phyloP scores from a whole-genome alignment of 208 protist genomes.

The Crithidia expoeki region DNA sequence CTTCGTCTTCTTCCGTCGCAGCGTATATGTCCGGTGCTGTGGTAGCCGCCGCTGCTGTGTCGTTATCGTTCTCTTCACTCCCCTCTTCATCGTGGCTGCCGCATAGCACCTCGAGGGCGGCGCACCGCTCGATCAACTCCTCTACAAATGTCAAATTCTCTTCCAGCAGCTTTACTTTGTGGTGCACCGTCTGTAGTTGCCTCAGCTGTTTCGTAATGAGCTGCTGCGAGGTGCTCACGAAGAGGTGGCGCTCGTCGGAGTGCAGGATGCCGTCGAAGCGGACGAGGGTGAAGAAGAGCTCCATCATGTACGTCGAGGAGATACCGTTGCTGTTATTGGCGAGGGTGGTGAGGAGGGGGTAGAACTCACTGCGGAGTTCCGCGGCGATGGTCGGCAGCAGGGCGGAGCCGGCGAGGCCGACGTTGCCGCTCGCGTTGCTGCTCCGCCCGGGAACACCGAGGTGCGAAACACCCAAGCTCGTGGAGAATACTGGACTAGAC shows the following conservation, averaged over 20 bases:
- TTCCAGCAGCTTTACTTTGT: slow-evolving; percentile 40
- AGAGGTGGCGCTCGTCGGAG: slow-evolving; percentile 64
- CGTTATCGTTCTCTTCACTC: slow-evolving; percentile 13
- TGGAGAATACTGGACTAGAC: neutral
- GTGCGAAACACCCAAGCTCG: neutral
- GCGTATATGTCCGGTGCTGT: slow-evolving; percentile 13
- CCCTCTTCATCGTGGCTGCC: neutral
- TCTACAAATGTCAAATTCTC: slow-evolving; percentile 46
- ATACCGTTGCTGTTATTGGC: slow-evolving; percentile 37
- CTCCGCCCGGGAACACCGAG: slow-evolving; percentile 2
- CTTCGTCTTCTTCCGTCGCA: neutral
- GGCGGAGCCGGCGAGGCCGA: slow-evolving; percentile 21
- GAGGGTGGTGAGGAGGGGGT: slow-evolving; percentile 60
- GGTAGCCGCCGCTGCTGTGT: neutral
- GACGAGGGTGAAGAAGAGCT: slow-evolving; percentile 73
- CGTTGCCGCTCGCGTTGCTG: slow-evolving; percentile 20
- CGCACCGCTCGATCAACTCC: slow-evolving; percentile 53
- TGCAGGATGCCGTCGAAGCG: slow-evolving; percentile 72
- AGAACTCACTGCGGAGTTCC: slow-evolving; percentile 67
- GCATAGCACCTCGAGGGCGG: slow-evolving; percentile 25
- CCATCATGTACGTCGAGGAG: slow-evolving; percentile 68
- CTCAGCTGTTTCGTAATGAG: slow-evolving; percentile 50
- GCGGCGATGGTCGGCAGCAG: slow-evolving; percentile 56
- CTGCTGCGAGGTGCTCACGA: slow-evolving; percentile 73
- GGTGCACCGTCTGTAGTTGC: slow-evolving; percentile 45